Evolutionary conservation across 2,329 filamentous ascomycete genomes (phyloP).

Genomic region (Epichloe sibirici): DNA sequence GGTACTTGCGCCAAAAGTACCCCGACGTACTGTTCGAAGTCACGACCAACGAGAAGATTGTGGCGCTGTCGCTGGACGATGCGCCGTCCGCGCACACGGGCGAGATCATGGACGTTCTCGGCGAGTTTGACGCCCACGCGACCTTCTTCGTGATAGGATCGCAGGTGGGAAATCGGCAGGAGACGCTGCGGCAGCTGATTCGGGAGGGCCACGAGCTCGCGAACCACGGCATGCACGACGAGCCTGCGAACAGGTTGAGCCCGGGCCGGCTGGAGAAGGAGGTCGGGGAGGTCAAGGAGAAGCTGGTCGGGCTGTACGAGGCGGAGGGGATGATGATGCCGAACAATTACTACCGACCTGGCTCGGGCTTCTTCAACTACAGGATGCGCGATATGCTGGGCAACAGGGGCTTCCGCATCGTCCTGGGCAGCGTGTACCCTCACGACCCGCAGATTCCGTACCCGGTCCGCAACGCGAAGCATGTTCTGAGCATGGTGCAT

Average conservation of each 20-base stretch:
- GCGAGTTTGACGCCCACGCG: slow-evolving; percentile 53
- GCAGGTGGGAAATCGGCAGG: slow-evolving; percentile 50
- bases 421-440: slow-evolving; percentile 78
- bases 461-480: slow-evolving; percentile 57
- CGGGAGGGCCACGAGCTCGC: slow-evolving; percentile 57
- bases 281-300: slow-evolving; percentile 50
- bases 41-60: slow-evolving; percentile 43
- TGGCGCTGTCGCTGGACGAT: slow-evolving; percentile 82
- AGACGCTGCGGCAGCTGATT: slow-evolving; percentile 45
- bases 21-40: slow-evolving; percentile 72
- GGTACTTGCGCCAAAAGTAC: slow-evolving; percentile 57
- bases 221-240: slow-evolving; percentile 85
- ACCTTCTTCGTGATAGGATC: slow-evolving; percentile 85
- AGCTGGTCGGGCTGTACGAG: slow-evolving; percentile 45
- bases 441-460: slow-evolving; percentile 78
- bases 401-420: slow-evolving; percentile 54
- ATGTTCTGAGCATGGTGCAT: slow-evolving; percentile 68
- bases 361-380: slow-evolving; percentile 69
- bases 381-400: slow-evolving; percentile 52
- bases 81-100: slow-evolving; percentile 61
- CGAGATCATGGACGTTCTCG: slow-evolving; percentile 58
- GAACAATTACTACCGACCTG: slow-evolving; percentile 66
- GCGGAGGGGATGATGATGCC: slow-evolving; percentile 31
- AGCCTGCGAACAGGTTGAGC: slow-evolving; percentile 53
- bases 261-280: slow-evolving; percentile 48